Percentiles rank a stretch among this genome's conserved stretches.
Conservation (phyloP, 768 basidiomycete genomes). For the Kwoniella dejecticola region DNA sequence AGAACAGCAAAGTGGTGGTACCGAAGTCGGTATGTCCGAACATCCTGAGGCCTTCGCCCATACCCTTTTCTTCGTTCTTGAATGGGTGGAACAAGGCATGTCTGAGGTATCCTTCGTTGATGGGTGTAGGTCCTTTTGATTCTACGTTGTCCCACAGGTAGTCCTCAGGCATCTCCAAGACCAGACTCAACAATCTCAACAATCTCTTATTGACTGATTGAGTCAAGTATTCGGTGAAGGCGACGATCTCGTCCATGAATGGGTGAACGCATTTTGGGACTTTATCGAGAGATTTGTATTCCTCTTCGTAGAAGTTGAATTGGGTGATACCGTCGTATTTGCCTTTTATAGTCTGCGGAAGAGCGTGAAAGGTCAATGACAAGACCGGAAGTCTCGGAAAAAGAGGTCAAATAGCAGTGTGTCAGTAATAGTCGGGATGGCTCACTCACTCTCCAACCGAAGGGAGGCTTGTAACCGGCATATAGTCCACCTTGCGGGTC, state of each 20-base stretch:
- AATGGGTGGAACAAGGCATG: no score
- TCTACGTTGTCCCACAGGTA: no score
- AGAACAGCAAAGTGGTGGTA: constrained; percentile 41
- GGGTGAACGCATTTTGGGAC: constrained; percentile 15
- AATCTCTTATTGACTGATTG: constrained; percentile 39
- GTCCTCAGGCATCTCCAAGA: constrained; percentile 44
- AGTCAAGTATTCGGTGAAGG: constrained; percentile 26
- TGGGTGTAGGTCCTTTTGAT: no score
- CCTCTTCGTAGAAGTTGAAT: constrained; percentile 27
- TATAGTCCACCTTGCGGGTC: constrained; percentile 25
- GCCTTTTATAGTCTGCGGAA: constrained; percentile 16
- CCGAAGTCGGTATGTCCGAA: constrained; percentile 40
- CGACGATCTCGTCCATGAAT: constrained; percentile 27
- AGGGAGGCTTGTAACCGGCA: constrained; percentile 25
- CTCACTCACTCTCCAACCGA: constrained; percentile 16
- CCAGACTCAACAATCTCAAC: constrained; percentile 36
- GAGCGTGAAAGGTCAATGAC: background rate
- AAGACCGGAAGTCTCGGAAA: background rate
- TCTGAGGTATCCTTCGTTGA: no score
- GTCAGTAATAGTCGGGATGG: no score
- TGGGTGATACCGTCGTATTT: constrained; percentile 15
- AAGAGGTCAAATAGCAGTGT: background rate
- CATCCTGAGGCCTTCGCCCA: constrained; percentile 30
- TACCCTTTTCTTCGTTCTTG: constrained; percentile 11
- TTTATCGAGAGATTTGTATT: constrained; percentile 9